Conservation (phyloP, 2,329 filamentous ascomycete genomes). For the Ophiostoma pallidulum region DNA sequence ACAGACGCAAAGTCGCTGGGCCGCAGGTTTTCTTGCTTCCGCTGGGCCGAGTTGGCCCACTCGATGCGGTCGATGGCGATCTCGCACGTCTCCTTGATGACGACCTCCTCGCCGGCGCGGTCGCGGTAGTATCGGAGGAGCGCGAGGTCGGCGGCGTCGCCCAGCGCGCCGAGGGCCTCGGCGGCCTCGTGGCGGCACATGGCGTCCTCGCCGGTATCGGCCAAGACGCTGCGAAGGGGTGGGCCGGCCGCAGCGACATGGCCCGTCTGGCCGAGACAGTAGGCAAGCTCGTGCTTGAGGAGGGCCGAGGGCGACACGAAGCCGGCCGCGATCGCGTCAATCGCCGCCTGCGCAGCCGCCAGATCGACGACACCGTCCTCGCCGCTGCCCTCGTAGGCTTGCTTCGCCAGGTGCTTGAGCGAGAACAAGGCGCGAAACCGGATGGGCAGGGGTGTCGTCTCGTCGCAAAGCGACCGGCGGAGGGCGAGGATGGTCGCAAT, state of each 20-base stretch:
- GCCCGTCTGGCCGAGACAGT: conserved; percentile 87
- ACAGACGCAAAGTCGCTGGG: conserved; percentile 86
- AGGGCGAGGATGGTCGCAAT: conserved; percentile 49
- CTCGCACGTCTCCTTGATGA: conserved; percentile 92
- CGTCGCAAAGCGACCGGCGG: conserved; percentile 68
- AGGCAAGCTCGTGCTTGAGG: conserved; percentile 92
- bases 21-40: conserved; percentile 60
- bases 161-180: conserved; percentile 84
- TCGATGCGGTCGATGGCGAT: conserved; percentile 89
- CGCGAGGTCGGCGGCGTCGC: conserved; percentile 62
- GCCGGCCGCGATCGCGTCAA: conserved; percentile 77
- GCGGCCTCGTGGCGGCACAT: conserved; percentile 98
- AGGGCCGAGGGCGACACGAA: conserved; percentile 80
- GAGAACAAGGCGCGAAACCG: conserved; percentile 97
- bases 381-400: conserved; percentile 34
- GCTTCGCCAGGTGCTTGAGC: conserved; percentile 81
- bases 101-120: conserved; percentile 62
- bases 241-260: conserved; percentile 61
- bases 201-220: conserved; percentile 71
- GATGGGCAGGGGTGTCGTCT: conserved; percentile 70
- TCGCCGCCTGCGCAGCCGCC: conserved; percentile 43
- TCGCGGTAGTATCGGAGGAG: conserved; percentile 67
- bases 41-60: conserved; percentile 74
- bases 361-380: conserved; percentile 8
- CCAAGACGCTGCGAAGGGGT: conserved; percentile 62